Evolutionary conservation across 1,284 basidiomycete species (phyloP).

Genomic region (Sporisorium exsertum): DNA sequence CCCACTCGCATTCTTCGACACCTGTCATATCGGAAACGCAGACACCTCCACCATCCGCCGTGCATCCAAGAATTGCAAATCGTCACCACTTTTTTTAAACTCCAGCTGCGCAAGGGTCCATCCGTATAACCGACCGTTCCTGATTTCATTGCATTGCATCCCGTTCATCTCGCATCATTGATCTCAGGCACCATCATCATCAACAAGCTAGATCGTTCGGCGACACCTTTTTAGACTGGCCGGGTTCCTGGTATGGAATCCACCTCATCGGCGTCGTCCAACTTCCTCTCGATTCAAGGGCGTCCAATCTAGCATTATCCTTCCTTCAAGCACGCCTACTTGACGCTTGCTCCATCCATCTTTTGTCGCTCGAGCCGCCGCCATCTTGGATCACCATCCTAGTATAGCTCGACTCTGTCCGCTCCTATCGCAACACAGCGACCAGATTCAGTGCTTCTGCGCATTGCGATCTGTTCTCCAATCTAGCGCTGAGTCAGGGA

Average conservation of each 20-base stretch:
- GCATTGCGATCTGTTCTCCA: no score
- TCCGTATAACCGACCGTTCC: constrained; percentile 8
- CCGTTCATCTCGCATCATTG: neutral
- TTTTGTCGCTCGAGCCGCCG: neutral
- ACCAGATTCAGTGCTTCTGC: neutral
- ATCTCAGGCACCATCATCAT: neutral
- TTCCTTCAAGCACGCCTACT: neutral
- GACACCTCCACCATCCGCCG: constrained; percentile 29
- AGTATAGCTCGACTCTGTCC: neutral
- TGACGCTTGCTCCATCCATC: constrained; percentile 21
- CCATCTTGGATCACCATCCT: neutral
- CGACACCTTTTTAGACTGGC: neutral
- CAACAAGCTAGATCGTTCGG: neutral
- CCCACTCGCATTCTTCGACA: constrained; percentile 35
- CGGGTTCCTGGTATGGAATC: constrained; percentile 19
- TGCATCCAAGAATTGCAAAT: constrained; percentile 24
- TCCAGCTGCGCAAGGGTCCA: constrained; percentile 9
- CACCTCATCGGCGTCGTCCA: neutral
- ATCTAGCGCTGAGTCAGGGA: neutral
- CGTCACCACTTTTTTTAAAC: constrained; percentile 2
- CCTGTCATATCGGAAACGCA: constrained; percentile 32
- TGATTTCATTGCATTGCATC: constrained; percentile 7
- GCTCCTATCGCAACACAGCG: neutral
- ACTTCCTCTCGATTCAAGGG: neutral
- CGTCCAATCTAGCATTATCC: neutral